Evolutionary conservation across 371 early-diverging fungal species (phyloP).

Genomic region (Rhizomucor pusillus): DNA sequence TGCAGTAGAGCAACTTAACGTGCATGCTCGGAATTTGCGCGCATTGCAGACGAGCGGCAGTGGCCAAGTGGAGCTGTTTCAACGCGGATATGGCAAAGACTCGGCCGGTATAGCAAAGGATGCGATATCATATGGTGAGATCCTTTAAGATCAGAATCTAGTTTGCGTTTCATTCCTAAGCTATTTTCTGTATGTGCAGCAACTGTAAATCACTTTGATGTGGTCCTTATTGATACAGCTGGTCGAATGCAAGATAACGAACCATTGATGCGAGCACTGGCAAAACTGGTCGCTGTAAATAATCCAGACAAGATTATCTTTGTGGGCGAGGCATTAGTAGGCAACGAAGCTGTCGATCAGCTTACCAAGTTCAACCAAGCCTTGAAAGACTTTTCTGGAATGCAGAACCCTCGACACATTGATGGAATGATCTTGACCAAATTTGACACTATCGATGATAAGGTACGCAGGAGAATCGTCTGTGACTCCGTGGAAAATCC

Average conservation of each 20-base stretch:
- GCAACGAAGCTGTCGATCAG: constrained; percentile 98
- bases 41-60: constrained; percentile 70
- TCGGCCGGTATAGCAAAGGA: constrained; percentile 98
- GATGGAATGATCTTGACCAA: constrained; percentile 98
- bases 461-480: constrained; percentile 50
- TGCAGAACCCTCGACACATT: constrained; percentile 83
- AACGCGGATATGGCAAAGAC: constrained; percentile 99
- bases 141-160: background rate
- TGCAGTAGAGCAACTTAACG: constrained; percentile 98
- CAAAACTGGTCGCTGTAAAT: constrained; percentile 94
- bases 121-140: constrained; percentile 83
- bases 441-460: constrained; percentile 99
- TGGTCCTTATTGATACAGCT: constrained; percentile 98
- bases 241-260: constrained; percentile 99
- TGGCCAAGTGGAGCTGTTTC: constrained; percentile 88
- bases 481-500: no score
- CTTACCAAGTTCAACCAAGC: constrained; percentile 98
- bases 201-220: constrained; percentile 81
- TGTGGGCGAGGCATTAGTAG: constrained; percentile 99
- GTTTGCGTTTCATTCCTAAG: background rate
- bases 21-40: constrained; percentile 89
- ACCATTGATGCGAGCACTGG: constrained; percentile 95
- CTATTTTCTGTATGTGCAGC: constrained; percentile 22
- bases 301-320: constrained; percentile 98
- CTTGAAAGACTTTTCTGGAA: constrained; percentile 83